Evolutionary conservation across 768 basidiomycete genomes (phyloP).

Genomic region (Panaeolus papilionaceus): DNA sequence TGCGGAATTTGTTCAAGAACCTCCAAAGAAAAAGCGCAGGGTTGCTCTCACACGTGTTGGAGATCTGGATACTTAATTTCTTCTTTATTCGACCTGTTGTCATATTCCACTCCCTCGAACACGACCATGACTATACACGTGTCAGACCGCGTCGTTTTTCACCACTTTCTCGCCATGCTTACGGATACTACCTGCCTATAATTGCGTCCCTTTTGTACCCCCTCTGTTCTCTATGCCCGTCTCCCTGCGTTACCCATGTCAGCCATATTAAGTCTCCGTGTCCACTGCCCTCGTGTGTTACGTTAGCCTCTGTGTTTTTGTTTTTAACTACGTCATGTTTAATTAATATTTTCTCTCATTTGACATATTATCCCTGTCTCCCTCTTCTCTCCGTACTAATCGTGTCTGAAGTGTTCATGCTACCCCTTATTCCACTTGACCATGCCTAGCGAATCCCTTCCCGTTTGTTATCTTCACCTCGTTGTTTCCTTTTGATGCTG

Average conservation of each 20-base stretch:
- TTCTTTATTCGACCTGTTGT: constrained; percentile 2
- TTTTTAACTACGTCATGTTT: background rate
- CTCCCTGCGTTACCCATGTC: constrained; percentile 4
- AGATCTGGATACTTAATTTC: constrained; percentile 50
- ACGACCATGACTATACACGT: constrained; percentile 8
- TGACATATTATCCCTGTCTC: background rate
- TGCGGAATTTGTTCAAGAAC: constrained; percentile 45
- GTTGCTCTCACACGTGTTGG: constrained; percentile 77
- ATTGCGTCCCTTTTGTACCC: background rate
- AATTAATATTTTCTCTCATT: background rate
- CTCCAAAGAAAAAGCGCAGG: constrained; percentile 86
- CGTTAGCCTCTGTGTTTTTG: background rate
- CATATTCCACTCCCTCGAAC: background rate
- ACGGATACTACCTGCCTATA: constrained; percentile 2
- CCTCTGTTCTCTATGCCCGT: background rate
- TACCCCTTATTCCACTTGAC: background rate
- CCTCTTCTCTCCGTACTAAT: background rate
- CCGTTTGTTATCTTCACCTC: too few species aligned
- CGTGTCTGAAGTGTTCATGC: background rate
- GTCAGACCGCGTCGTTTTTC: background rate
- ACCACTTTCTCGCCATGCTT: background rate
- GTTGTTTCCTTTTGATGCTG: too few species aligned
- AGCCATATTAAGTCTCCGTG: background rate
- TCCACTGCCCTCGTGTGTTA: background rate
- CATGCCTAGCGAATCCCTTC: too few species aligned